Evolutionary conservation across 257 asterid genomes (phyloP).

Genomic region (Orobanche coerulescens): DNA sequence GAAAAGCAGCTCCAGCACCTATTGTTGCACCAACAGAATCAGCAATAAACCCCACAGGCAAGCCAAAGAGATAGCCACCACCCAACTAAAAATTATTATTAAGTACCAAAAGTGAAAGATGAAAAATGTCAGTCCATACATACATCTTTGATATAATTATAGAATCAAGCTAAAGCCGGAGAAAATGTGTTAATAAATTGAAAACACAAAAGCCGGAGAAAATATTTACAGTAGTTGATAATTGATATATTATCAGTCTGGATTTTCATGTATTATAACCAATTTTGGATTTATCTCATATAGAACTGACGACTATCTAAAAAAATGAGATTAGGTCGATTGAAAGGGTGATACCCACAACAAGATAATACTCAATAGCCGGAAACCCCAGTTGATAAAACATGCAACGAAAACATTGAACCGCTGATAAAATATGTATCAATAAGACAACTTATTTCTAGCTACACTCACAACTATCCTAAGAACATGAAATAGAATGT

Average conservation of each 20-base stretch:
- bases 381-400: background rate
- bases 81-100: constrained; percentile 61
- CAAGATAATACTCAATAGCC: background rate
- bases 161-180: background rate
- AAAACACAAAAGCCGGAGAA: background rate
- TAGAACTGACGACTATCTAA: background rate
- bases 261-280: background rate
- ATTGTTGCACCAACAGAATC: constrained; percentile 94
- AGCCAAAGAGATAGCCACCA: constrained; percentile 97
- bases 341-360: background rate
- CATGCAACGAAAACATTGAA: background rate
- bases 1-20: constrained; percentile 94
- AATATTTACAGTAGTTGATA: background rate
- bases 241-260: background rate
- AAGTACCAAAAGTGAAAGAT: constrained; percentile 11
- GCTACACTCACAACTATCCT: background rate
- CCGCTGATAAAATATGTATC: background rate
- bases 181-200: background rate
- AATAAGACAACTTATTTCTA: background rate
- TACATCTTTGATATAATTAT: constrained; percentile 6
- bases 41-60: constrained; percentile 92
- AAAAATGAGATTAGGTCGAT: background rate
- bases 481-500: too few species aligned
- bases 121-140: background rate
- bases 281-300: background rate